These are phyloP conservation scores for Eucalyptus curtisii DNA, from an alignment of 345 rosid genomes.

Conservation along the genomic window DNA sequence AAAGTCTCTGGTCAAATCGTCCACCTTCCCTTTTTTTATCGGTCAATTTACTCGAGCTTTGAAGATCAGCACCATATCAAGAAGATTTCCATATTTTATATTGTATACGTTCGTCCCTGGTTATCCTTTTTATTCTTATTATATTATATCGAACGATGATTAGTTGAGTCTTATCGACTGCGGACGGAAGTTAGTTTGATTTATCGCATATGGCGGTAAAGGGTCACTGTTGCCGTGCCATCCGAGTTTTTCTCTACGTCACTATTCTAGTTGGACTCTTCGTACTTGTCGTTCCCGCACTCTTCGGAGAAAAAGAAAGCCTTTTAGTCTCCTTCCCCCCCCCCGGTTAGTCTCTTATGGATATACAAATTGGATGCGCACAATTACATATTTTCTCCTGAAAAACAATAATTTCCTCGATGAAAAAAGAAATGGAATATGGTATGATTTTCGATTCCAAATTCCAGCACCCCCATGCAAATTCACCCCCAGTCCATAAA, in stretches of 20 bases:
- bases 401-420: too few relatives aligned
- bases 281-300: background rate
- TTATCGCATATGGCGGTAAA: background rate
- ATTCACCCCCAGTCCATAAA: too few relatives aligned
- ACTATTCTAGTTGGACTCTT: background rate
- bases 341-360: background rate
- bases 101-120: background rate
- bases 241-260: background rate
- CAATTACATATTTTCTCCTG: background rate
- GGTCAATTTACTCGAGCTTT: background rate
- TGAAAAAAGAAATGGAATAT: too few relatives aligned
- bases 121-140: background rate
- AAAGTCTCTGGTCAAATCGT: background rate
- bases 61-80: background rate
- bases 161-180: background rate
- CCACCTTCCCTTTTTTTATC: background rate
- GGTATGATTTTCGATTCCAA: background rate
- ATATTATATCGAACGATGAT: background rate
- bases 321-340: too few relatives aligned
- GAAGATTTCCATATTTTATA: background rate
- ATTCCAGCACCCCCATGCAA: background rate
- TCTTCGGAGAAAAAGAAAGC: background rate
- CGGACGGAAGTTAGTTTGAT: accelerated
- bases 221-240: background rate
- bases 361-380: background rate